A percentile compares a stretch with the other conserved stretches of the same genome.
phyloP scores from a whole-genome alignment of 2,329 filamentous ascomycete species.

The Ascosphaera pollenicola region DNA sequence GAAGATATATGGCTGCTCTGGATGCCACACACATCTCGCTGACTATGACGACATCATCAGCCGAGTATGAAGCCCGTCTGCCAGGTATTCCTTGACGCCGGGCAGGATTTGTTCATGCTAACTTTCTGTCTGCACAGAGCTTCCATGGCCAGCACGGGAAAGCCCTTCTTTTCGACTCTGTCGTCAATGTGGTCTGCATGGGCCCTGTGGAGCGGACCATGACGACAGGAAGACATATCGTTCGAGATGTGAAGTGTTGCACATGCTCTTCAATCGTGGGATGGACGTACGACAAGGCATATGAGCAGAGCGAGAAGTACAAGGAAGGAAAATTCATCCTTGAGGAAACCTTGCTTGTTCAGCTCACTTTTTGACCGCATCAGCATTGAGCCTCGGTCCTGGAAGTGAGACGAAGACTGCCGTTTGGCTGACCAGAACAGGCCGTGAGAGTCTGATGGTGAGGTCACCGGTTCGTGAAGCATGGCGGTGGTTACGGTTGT shows the following conservation, averaged over 20 bases:
- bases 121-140: slow-evolving; percentile 35
- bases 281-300: slow-evolving; percentile 99
- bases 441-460: too few relatives aligned
- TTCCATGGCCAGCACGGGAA: slow-evolving; percentile 98
- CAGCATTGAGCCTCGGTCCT: too few relatives aligned
- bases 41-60: slow-evolving; percentile 95
- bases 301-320: slow-evolving; percentile 80
- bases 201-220: slow-evolving; percentile 90
- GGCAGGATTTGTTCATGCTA: too few relatives aligned
- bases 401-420: too few relatives aligned
- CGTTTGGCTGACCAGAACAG: too few relatives aligned
- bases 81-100: too few relatives aligned
- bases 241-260: slow-evolving; percentile 76
- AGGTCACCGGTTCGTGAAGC: too few relatives aligned
- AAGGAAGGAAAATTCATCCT: slow-evolving; percentile 98
- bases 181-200: slow-evolving; percentile 68
- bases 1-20: slow-evolving; percentile 83
- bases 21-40: slow-evolving; percentile 85
- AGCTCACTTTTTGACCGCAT: too few relatives aligned
- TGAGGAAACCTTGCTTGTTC: slow-evolving; percentile 59
- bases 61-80: slow-evolving; percentile 31
- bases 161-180: slow-evolving; percentile 83
- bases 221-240: slow-evolving; percentile 89
- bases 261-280: slow-evolving; percentile 86
- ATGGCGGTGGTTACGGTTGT: too few relatives aligned